Evolutionary conservation across 164 flowering plant genomes (phyloP), one percentile per base, ranked within the genome.

Genomic region (Aristolochia contorta): DNA sequence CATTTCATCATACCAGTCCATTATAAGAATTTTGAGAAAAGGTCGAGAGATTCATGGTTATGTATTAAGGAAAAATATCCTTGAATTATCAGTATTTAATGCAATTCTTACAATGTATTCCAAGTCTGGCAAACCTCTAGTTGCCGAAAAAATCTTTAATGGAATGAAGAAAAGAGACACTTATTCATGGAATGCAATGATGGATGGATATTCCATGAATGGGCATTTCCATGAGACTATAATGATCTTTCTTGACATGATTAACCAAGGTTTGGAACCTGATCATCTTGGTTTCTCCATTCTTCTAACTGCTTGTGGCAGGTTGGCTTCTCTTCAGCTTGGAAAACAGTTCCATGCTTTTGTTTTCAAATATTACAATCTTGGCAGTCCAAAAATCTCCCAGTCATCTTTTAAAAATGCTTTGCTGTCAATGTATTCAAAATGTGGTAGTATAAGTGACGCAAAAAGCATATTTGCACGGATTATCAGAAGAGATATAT

Each of bases 121-220:
- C 13, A 76, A 68, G 64, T 53, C 56, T 65, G 57, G 33, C 32
- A 54, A 49, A 22, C 20, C 67, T 32, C 43, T 27, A 13, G 64
- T 61, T 60, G 67, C 78, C 6, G 65, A 75, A 61, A 72, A 58
- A 30, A 54, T 75, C 60, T 75, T 75, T 33, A 24, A 47, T 23
- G 50, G 49, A 12, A 47, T 75, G 61, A 50, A 32, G 16, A 58
- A 54, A 37, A 68, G 52, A 67, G 78, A 75, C 66, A 56, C 69
- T 19, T 75, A 65, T 54, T 65, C 75, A 12, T 75, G 78, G 71
- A 75, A 75, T 50, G 71, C 73, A 14, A 71, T 75, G 71, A 72
- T 75, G 75, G 78, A 72, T 63, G 75, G 69, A 20, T 66, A 66
- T 69, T 72, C 75, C n/a, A 58, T 62, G 16, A 75, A 67, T 60